Conservation (phyloP, 1,284 basidiomycete genomes). For the Trichosporon faecale region DNA sequence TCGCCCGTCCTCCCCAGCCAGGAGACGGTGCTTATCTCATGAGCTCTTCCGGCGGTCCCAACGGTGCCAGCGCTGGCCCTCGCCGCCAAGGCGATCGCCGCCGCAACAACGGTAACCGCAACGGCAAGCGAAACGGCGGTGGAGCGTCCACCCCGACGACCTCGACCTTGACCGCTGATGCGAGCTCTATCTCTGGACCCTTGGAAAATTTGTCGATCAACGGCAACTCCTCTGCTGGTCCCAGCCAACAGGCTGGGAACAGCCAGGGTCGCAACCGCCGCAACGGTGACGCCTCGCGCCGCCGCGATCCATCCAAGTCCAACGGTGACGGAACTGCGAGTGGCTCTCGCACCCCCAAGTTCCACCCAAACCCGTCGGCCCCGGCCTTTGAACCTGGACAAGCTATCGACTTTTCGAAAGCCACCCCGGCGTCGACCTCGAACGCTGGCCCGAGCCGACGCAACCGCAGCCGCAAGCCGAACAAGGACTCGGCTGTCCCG, state of each 20-base stretch:
- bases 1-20: conserved; percentile 21
- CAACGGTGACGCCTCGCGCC: background rate
- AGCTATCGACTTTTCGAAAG: background rate
- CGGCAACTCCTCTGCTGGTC: background rate
- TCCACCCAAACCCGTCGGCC: conserved; percentile 19
- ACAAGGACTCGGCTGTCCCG: background rate
- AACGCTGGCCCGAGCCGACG: conserved; percentile 3
- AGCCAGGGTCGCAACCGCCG: conserved; percentile 2
- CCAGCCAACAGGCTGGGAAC: background rate
- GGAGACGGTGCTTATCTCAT: conserved; percentile 26
- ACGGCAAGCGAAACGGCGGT: background rate
- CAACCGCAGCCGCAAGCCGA: conserved; percentile 11
- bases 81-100: background rate
- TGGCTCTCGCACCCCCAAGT: conserved; percentile 5
- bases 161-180: background rate
- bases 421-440: background rate
- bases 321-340: background rate
- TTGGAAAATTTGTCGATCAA: background rate
- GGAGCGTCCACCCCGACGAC: background rate
- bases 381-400: conserved; percentile 17
- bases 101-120: conserved; percentile 10
- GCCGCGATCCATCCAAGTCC: background rate
- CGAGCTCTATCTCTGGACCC: background rate
- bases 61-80: conserved; percentile 1
- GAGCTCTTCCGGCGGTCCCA: conserved; percentile 1